A percentile compares a stretch with the other conserved stretches of the same genome.
Evolutionary conservation across 495 filamentous ascomycete species (phyloP).

Genomic region (Penicillium parvum): DNA sequence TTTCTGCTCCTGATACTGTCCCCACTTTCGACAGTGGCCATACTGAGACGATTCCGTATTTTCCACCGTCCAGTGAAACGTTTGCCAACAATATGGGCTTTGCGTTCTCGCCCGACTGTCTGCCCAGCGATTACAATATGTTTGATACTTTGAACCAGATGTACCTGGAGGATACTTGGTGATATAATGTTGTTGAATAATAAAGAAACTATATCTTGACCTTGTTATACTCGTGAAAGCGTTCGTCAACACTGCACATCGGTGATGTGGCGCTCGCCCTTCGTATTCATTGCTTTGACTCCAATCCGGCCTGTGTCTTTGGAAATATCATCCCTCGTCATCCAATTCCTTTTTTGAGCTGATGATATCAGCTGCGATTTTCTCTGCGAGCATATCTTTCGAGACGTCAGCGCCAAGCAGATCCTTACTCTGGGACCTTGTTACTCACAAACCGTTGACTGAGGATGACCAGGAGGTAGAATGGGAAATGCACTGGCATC

Average conservation of each 20-base stretch:
- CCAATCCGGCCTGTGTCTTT: too few relatives aligned
- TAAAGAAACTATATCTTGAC: too few relatives aligned
- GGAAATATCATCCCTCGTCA: not conserved
- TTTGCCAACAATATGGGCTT: slow-evolving; percentile 22
- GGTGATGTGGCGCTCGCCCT: too few relatives aligned
- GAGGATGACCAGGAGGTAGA: slow-evolving; percentile 53
- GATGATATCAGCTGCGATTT: slow-evolving; percentile 54
- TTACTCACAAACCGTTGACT: slow-evolving; percentile 45
- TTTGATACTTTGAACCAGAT: slow-evolving; percentile 27
- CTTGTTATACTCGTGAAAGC: too few relatives aligned
- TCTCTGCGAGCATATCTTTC: slow-evolving; percentile 54
- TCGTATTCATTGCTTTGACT: too few relatives aligned
- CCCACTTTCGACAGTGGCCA: not conserved
- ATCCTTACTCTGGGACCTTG: not conserved
- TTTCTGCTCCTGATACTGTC: slow-evolving; percentile 1
- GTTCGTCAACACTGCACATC: too few relatives aligned
- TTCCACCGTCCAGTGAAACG: slow-evolving; percentile 9
- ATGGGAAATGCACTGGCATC: slow-evolving; percentile 57
- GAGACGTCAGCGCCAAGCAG: slow-evolving; percentile 1
- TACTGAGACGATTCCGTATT: not conserved
- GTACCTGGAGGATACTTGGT: slow-evolving; percentile 25
- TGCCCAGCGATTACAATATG: slow-evolving; percentile 29
- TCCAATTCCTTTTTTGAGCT: not conserved
- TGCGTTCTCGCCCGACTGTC: slow-evolving; percentile 21
- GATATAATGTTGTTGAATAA: slow-evolving; percentile 1